Evolutionary conservation across 2,329 filamentous ascomycete genomes (phyloP).

Genomic region (Fusarium nygamai): DNA sequence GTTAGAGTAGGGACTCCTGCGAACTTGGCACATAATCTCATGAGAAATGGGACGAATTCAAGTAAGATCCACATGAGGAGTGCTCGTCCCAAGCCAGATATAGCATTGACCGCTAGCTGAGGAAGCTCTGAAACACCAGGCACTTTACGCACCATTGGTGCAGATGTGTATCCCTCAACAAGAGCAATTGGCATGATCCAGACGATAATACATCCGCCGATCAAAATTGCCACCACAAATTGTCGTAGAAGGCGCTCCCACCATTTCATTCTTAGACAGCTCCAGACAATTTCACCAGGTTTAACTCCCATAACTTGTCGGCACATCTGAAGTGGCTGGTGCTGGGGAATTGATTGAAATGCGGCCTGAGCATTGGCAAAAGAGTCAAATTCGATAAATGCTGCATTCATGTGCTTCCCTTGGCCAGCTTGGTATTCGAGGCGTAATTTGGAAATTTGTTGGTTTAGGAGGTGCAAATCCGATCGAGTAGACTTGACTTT

Average conservation of each 20-base stretch:
- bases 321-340: not conserved
- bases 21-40: not conserved
- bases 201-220: not conserved
- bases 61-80: not conserved
- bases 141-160: rapidly evolving
- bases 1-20: not conserved
- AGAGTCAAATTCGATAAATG: rapidly evolving
- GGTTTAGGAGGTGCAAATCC: not conserved
- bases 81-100: not conserved
- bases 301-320: not conserved
- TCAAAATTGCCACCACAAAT: rapidly evolving
- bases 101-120: rapidly evolving
- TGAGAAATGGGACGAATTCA: not conserved
- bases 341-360: not conserved
- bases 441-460: not conserved
- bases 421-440: rapidly evolving
- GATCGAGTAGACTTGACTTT: not conserved
- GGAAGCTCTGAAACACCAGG: not conserved
- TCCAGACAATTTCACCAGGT: not conserved
- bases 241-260: not conserved
- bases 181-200: not conserved
- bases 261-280: not conserved
- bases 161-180: rapidly evolving
- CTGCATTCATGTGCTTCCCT: not conserved
- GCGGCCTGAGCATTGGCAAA: not conserved